phyloP scores from a whole-genome alignment of 2,329 filamentous ascomycete genomes.

The Aspergillus sp. region DNA sequence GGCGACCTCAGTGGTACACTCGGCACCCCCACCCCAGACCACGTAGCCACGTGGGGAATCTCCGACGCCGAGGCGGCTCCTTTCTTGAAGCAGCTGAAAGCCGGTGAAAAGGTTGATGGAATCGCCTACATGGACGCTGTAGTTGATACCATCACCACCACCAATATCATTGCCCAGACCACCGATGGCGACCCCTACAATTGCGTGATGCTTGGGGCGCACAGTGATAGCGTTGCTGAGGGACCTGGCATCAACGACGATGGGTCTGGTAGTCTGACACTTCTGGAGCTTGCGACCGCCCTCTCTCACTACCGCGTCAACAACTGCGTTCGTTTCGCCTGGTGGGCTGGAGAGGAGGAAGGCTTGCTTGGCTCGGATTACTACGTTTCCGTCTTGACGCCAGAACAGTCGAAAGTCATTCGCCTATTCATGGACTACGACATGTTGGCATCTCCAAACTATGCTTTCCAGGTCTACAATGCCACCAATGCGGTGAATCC shows the following conservation, averaged over 20 bases:
- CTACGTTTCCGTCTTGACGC: conserved; percentile 51
- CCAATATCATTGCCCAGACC: conserved; percentile 60
- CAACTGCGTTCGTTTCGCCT: conserved; percentile 65
- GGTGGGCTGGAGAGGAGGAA: conserved; percentile 63
- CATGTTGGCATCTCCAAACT: conserved; percentile 64
- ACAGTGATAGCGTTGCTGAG: conserved; percentile 58
- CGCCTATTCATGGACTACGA: conserved; percentile 68
- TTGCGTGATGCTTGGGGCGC: conserved; percentile 57
- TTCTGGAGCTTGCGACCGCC: conserved; percentile 58
- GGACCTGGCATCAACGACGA: conserved; percentile 76
- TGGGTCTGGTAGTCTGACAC: conserved; percentile 62
- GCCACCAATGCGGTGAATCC: conserved; percentile 54
- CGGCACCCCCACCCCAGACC: conserved; percentile 55
- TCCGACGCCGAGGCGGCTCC: conserved; percentile 59
- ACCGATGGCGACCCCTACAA: conserved; percentile 57
- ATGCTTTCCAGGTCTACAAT: conserved; percentile 55
- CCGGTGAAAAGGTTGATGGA: conserved; percentile 38
- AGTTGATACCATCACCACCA: conserved; percentile 47
- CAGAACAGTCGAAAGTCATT: conserved; percentile 55
- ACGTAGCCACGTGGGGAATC: conserved; percentile 63
- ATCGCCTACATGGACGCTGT: conserved; percentile 44
- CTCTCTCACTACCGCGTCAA: conserved; percentile 69
- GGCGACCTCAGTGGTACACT: conserved; percentile 66
- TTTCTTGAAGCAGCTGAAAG: conserved; percentile 54
- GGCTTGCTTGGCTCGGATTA: conserved; percentile 59